phyloP scores from a whole-genome alignment of 306 rosid genomes.

The Dalbergia oliveri region DNA sequence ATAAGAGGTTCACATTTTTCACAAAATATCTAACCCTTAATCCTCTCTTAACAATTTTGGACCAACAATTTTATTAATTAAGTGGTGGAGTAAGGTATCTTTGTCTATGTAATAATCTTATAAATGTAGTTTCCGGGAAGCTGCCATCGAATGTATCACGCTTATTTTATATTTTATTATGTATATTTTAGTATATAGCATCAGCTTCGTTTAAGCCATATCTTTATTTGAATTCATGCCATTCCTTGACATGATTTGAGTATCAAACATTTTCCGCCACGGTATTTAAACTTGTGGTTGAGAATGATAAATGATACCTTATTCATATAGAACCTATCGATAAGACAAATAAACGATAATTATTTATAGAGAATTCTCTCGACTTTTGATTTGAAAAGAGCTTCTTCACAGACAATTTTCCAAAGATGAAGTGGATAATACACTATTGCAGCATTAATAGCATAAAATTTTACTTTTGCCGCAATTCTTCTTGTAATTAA shows the following conservation, averaged over 20 bases:
- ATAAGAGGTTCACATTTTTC: background rate
- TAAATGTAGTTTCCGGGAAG: background rate
- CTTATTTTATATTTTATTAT: background rate
- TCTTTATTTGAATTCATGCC: background rate
- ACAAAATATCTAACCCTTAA: slow-evolving; percentile 1
- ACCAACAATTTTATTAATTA: background rate
- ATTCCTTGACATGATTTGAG: slow-evolving; percentile 26
- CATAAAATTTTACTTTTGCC: background rate
- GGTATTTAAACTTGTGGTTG: background rate
- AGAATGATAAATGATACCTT: slow-evolving; percentile 4
- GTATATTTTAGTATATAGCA: background rate
- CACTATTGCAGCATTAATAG: background rate
- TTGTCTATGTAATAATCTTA: background rate
- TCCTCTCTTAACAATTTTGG: background rate
- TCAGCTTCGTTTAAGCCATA: background rate
- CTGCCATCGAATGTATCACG: background rate
- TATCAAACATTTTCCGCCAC: background rate
- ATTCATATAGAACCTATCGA: background rate
- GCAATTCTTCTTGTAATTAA: background rate
- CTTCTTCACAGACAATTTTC: background rate
- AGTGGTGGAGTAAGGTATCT: background rate
- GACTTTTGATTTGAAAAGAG: background rate
- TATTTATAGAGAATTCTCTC: background rate
- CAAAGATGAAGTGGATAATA: slow-evolving; percentile 5
- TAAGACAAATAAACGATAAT: background rate